These are phyloP conservation scores for Cutaneotrichosporon sp. DNA, from an alignment of 1,284 basidiomycete genomes.

Conservation along the genomic window DNA sequence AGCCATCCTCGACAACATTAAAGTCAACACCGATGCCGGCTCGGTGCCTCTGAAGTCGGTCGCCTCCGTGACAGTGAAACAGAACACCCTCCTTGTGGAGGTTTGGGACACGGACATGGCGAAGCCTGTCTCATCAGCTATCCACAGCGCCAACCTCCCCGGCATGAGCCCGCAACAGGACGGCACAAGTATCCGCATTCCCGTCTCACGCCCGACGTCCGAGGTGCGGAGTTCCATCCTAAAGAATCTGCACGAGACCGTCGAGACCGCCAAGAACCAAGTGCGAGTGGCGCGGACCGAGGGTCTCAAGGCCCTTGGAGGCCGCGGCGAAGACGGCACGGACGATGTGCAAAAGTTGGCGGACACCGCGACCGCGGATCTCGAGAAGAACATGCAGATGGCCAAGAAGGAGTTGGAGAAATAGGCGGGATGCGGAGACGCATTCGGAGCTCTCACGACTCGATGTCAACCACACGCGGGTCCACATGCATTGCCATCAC, in stretches of 20 bases:
- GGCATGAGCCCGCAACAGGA: constrained; percentile 43
- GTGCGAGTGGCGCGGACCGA: constrained; percentile 41
- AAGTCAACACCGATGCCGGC: constrained; percentile 32
- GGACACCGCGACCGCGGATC: constrained; percentile 33
- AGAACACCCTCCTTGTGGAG: constrained; percentile 39
- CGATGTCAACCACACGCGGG: background rate
- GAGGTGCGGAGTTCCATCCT: constrained; percentile 39
- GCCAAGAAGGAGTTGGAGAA: constrained; percentile 50
- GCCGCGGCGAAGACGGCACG: constrained; percentile 32
- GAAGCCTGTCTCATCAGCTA: constrained; percentile 44
- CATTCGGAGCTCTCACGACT: background rate
- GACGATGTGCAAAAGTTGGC: constrained; percentile 42
- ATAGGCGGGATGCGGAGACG: constrained; percentile 1
- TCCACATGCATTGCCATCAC: too few species aligned
- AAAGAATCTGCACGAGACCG: constrained; percentile 28
- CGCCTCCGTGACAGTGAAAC: constrained; percentile 41
- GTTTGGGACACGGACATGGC: constrained; percentile 40
- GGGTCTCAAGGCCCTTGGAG: constrained; percentile 41
- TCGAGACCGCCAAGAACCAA: constrained; percentile 45
- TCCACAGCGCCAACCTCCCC: constrained; percentile 46
- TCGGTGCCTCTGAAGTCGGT: constrained; percentile 36
- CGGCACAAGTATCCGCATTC: constrained; percentile 34
- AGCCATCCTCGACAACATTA: constrained; percentile 46
- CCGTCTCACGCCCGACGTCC: constrained; percentile 40
- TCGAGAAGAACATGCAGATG: constrained; percentile 34